Base-by-base conservation (phyloP, 805 yeast genomes). In the Ogataea parapolymorpha region DNA sequence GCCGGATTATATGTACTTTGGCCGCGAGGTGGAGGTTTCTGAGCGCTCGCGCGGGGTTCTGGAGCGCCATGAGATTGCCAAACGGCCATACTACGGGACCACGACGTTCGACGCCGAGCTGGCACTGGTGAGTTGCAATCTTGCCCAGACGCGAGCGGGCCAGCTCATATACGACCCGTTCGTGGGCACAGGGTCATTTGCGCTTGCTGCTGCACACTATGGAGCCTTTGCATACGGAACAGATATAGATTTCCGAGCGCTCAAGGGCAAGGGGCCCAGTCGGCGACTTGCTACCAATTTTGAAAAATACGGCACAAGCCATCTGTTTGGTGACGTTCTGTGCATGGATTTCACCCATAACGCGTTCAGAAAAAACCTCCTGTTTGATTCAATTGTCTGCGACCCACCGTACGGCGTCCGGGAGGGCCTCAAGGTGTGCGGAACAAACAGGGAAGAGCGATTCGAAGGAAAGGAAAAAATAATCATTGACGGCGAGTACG, bases 331-430 rank as follows among this genome's bases (percentile, higher is more conserved):
- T 39, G 98, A 90, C 58, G 82, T 84, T 0, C 51, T 87, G 51
- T 82, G 95, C 12, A 86, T 93, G 93, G 99, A 93, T 65, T 93
- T 93, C 62, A 93, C 98, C 2, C 89, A 93, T 59, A 84, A 85
- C 60, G 83, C 96, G 3, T 68, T 93, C 39, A 71, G 96, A 49
- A 44, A 60, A 0, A 71, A 74, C 48, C 63, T 93, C 17, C 57
- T 51, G 20, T 71, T 93, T 11, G 96, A 93, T 58, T 72, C 85
- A 1, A 91, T 93, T 5, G 77, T 91, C 2, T 89, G 97, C 58
- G 99, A 93, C 63, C 99, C 99, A 2, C 99, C 99, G 0, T 93
- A 93, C 61, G 99, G 99, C 10, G 95, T 93, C 2, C 72, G 99
- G 52, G 99, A 93, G 62, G 95, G 98, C 3, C 75, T 93, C 39